Evolutionary conservation across 2,329 filamentous ascomycete genomes (phyloP), one percentile per base, ranked within the genome.

Genomic region (Fusarium sp.): DNA sequence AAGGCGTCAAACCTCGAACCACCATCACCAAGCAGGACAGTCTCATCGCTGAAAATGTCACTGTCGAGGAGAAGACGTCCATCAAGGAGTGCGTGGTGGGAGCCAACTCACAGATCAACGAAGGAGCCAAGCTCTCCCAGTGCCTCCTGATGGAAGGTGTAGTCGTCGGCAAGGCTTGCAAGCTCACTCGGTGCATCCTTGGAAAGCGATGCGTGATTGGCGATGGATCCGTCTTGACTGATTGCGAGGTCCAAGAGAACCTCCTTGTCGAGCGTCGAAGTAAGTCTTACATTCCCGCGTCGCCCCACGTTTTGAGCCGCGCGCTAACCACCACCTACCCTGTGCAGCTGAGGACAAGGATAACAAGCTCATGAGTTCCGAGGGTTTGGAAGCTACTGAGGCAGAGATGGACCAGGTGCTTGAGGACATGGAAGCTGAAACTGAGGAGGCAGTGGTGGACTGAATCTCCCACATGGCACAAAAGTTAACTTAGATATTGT

Each of bases 81-180:
- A 91, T 99, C 81, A 97, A 97, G 79, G 93, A 97, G 79, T 91
- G 86, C 36, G 93, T 97, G 29, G 88, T 99, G 40, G 96, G 96
- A 3, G 89, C 92, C 4, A 93, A 93, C 73, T 97, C 93, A 78
- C 90, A 92, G 74, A 95, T 99, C 69, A 89, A 90, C 67, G 89
- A 91, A 72, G 93, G 93, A n/a, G 93, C 91, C 29, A 92, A 94
- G 70, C 81, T 99, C 46, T 90, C 89, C n/a, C 88, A 94, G 69
- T 98, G 95, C 79, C 80, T 98, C 51, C 82, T 98, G 18, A 97
- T 98, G 93, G 95, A 98, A 65, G 93, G 93, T 4, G 94, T 92
- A 0, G 89, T 92, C 7, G 86, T 99, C 11, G 94, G 93, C 13
- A 91, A 93, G 74, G 90, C 91, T 44, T 94, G 91, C 76, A 93